Percentiles rank a stretch among this genome's conserved stretches.
Evolutionary conservation across 495 filamentous ascomycete species (phyloP).

Genomic region (Penicillium psychrofluorescens): DNA sequence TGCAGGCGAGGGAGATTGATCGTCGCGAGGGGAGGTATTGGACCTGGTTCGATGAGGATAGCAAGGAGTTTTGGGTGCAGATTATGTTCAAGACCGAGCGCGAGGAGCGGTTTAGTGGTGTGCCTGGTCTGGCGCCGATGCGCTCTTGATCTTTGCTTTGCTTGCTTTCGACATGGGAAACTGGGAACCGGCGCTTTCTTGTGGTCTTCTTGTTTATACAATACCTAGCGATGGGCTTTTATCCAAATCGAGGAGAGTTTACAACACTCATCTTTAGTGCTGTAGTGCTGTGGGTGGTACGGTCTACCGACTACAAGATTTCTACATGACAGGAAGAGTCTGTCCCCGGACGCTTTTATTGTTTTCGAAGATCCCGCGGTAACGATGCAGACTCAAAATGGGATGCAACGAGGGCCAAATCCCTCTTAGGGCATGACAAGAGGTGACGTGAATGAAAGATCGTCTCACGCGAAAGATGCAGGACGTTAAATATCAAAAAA

Average conservation of each 20-base stretch:
- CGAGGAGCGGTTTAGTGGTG: slow-evolving; percentile 90
- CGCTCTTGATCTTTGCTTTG: slow-evolving; percentile 10
- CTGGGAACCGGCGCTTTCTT: slow-evolving; percentile 8
- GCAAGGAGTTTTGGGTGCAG: slow-evolving; percentile 98
- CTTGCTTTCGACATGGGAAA: slow-evolving; percentile 1
- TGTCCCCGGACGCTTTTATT: too few relatives aligned
- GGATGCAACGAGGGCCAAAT: too few relatives aligned
- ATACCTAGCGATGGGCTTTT: slow-evolving; percentile 9
- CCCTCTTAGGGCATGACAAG: background rate
- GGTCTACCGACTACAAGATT: too few relatives aligned
- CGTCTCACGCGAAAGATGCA: slow-evolving; percentile 21
- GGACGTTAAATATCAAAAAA: slow-evolving; percentile 18
- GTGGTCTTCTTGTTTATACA: slow-evolving; percentile 1
- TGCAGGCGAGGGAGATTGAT: slow-evolving; percentile 93
- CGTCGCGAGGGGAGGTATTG: slow-evolving; percentile 79
- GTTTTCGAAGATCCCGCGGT: too few relatives aligned
- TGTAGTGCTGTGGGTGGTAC: too few relatives aligned
- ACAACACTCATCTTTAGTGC: too few relatives aligned
- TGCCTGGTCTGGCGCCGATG: slow-evolving; percentile 77
- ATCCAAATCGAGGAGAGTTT: background rate
- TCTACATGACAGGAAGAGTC: too few relatives aligned
- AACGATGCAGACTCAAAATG: too few relatives aligned
- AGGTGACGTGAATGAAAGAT: slow-evolving; percentile 5
- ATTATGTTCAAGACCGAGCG: slow-evolving; percentile 98
- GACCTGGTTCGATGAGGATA: slow-evolving; percentile 92